Conservation (phyloP, 768 basidiomycete species). For the Pleurotus salmoneostramineus region DNA sequence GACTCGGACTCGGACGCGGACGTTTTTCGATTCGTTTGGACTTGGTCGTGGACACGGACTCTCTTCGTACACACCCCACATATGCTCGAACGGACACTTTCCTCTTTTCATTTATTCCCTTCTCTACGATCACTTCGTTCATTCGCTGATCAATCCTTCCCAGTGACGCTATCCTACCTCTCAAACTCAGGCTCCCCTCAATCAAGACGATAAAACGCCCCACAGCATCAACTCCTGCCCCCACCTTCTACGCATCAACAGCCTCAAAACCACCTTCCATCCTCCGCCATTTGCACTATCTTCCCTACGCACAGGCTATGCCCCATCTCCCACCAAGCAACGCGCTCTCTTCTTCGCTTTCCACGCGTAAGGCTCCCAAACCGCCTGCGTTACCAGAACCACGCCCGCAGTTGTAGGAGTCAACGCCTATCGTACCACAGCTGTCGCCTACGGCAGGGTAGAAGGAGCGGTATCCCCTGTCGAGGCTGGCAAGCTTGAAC, state of each 20-base stretch:
- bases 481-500: conserved; percentile 23
- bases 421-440: conserved; percentile 11
- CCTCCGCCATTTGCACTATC: conserved; percentile 14
- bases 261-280: conserved; percentile 11
- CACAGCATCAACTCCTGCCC: no score
- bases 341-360: conserved; percentile 17
- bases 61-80: no score
- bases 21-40: no score
- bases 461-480: conserved; percentile 15
- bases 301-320: conserved; percentile 24
- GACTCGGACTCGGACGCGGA: no score
- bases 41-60: no score
- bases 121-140: background rate
- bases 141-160: background rate
- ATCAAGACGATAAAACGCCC: conserved; percentile 6
- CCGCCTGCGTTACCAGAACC: conserved; percentile 34
- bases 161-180: conserved; percentile 20
- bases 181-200: conserved; percentile 19
- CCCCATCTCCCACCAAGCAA: conserved; percentile 39
- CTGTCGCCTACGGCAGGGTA: conserved; percentile 15
- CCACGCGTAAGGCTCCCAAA: conserved; percentile 15
- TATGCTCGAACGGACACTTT: background rate
- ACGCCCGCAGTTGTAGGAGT: conserved; percentile 12
- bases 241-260: conserved; percentile 6
- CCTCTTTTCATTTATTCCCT: background rate